Conservation (phyloP, 2,329 filamentous ascomycete species). For the Endocalyx cinctus region DNA sequence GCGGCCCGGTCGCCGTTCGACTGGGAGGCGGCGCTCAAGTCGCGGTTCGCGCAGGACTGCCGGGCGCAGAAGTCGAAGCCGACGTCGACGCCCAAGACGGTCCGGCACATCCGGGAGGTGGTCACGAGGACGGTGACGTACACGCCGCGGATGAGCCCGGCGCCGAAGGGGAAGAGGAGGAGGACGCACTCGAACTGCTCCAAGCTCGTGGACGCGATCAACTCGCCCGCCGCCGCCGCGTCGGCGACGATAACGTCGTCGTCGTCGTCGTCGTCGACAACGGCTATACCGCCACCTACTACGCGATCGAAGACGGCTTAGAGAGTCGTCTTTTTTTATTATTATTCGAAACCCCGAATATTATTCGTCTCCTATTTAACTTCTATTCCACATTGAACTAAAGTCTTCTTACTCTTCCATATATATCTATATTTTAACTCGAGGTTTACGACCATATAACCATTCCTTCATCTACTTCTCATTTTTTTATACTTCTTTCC, state of each 20-base stretch:
- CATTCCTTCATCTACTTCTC: constrained; percentile 3
- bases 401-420: constrained; percentile 15
- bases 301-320: constrained; percentile 22
- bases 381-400: constrained; percentile 14
- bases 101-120: constrained; percentile 76
- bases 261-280: no score
- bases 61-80: constrained; percentile 50
- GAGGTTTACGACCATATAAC: constrained; percentile 7
- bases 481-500: constrained; percentile 13
- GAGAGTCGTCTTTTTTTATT: no score
- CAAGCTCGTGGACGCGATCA: constrained; percentile 19
- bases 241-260: no score
- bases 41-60: constrained; percentile 56
- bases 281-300: constrained; percentile 12
- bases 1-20: constrained; percentile 70
- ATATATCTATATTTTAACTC: constrained; percentile 5
- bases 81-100: constrained; percentile 55
- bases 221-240: no score
- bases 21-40: constrained; percentile 69
- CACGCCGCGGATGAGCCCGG: constrained; percentile 79
- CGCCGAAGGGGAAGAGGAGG: constrained; percentile 86
- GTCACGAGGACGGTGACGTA: constrained; percentile 94
- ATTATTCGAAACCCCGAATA: no score
- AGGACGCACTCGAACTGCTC: constrained; percentile 43
- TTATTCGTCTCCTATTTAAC: no score